Evolutionary conservation across 31 red algal genomes (phyloP), one percentile per base, ranked within the genome.

Genomic region (Endocladia muricata): DNA sequence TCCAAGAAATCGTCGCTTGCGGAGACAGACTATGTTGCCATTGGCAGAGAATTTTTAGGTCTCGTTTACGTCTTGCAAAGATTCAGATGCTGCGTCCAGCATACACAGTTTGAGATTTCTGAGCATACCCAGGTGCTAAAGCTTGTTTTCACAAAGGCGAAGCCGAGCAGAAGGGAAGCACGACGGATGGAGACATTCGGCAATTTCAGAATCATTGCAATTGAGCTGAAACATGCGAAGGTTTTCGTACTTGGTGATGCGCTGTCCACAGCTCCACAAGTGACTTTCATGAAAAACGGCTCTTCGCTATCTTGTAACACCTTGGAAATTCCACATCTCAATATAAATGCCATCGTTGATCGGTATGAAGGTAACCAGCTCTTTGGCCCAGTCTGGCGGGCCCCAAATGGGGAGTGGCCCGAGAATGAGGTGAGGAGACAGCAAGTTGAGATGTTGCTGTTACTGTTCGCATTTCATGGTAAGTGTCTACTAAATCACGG

Each of bases 11-110:
- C 51, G 35, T 33, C 34, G 23, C 23, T 25, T 23, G 13, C 35
- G 13, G 68, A 72, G 35, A 22, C n/a, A 42, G 34, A 72, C 19
- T 72, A 49, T 43, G 30, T 42, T 17, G 68, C 68, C 17, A 72
- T 49, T 33, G 68, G 51, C 25, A 21, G 68, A n/a, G 68, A 72
- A 33, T 31, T 72, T 4, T 47, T 52, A n/a, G 68, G 68, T 72
- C 68, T 72, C 7, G 41, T 72, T 49, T 72, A 72, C 34, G 22
- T 42, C 37, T 33, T 72, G 25, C 2, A 32, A 33, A 4, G 3
- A 37, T 66, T 66, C 15, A 2, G 61, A 37, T 66, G 61, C 25
- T 66, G 38, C 25, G 4, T 66, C 31, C 31, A 66, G 25, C 31
- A 15, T 2, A 2, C 61, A 4, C 4, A 2, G 2, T 66, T 66